Percentiles rank a stretch among this genome's conserved stretches.
phyloP scores from a whole-genome alignment of 1,284 basidiomycete genomes.

The Wolfiporia cocos region DNA sequence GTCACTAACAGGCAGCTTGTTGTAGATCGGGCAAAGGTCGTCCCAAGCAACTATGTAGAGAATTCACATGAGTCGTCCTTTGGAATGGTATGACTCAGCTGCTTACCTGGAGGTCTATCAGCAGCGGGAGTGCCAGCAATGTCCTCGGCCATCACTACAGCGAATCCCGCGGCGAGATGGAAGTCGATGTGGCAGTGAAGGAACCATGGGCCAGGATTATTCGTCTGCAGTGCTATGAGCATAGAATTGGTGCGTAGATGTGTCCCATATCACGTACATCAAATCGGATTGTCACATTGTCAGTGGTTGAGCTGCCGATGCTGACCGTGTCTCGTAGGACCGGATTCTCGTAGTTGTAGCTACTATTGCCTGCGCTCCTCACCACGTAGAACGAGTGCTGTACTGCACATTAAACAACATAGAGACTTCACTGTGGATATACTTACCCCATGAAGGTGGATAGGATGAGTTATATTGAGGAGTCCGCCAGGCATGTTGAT shows the following conservation, averaged over 20 bases:
- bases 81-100: neutral
- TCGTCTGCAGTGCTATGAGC: slow-evolving; percentile 9
- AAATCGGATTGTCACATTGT: slow-evolving; percentile 26
- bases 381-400: slow-evolving; percentile 24
- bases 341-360: slow-evolving; percentile 35
- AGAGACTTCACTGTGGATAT: neutral
- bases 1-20: slow-evolving; percentile 10
- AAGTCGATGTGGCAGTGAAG: slow-evolving; percentile 21
- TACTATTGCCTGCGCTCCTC: slow-evolving; percentile 17
- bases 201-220: slow-evolving; percentile 21
- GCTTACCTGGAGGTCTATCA: slow-evolving; percentile 13
- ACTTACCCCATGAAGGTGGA: slow-evolving; percentile 35
- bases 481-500: slow-evolving; percentile 26
- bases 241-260: neutral
- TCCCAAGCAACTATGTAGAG: slow-evolving; percentile 13
- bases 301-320: slow-evolving; percentile 15
- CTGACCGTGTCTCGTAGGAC: slow-evolving; percentile 22
- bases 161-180: slow-evolving; percentile 16
- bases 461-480: slow-evolving; percentile 26
- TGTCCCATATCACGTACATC: too few relatives aligned
- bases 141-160: slow-evolving; percentile 17
- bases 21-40: slow-evolving; percentile 16
- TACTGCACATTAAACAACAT: neutral
- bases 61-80: neutral
- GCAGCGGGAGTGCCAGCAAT: slow-evolving; percentile 4